Conservation (phyloP, 345 rosid species). For the Melaleuca alternifolia region DNA sequence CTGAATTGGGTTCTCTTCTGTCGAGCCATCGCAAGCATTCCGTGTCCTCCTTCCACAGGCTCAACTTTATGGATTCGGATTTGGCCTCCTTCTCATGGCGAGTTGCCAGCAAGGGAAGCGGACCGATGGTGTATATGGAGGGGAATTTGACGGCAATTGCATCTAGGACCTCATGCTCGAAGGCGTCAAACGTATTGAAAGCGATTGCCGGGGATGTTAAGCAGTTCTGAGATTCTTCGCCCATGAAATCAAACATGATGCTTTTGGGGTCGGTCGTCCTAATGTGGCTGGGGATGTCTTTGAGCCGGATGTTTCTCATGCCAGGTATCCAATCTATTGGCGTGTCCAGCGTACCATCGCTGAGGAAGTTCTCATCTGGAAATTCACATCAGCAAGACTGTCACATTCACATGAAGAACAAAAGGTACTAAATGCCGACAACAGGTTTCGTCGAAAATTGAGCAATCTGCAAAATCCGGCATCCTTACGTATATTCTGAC, state of each 20-base stretch:
- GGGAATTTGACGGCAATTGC: conserved; percentile 2
- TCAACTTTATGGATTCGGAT: background rate
- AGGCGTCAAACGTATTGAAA: conserved; percentile 2
- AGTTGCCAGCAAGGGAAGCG: background rate
- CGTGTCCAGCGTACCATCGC: background rate
- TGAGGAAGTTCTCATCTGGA: conserved; percentile 6
- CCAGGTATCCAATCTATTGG: conserved; percentile 7
- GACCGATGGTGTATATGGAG: conserved; percentile 5
- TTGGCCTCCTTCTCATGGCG: background rate
- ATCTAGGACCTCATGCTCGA: background rate
- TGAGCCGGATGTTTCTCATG: conserved; percentile 4
- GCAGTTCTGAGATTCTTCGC: background rate
- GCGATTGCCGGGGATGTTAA: background rate
- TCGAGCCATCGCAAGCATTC: conserved; percentile 5
- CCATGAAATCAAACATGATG: conserved; percentile 5
- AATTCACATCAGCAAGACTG: background rate
- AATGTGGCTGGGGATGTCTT: conserved; percentile 4
- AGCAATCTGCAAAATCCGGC: background rate
- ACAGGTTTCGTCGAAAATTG: rapidly evolving
- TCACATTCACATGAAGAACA: background rate
- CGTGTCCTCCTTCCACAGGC: conserved; percentile 9
- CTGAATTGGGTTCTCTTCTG: background rate
- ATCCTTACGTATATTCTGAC: background rate
- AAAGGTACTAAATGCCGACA: background rate
- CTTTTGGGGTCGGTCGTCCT: background rate